These are phyloP conservation scores for Trichophyton simii DNA, from an alignment of 2,329 filamentous ascomycete genomes.

Conservation along the genomic window DNA sequence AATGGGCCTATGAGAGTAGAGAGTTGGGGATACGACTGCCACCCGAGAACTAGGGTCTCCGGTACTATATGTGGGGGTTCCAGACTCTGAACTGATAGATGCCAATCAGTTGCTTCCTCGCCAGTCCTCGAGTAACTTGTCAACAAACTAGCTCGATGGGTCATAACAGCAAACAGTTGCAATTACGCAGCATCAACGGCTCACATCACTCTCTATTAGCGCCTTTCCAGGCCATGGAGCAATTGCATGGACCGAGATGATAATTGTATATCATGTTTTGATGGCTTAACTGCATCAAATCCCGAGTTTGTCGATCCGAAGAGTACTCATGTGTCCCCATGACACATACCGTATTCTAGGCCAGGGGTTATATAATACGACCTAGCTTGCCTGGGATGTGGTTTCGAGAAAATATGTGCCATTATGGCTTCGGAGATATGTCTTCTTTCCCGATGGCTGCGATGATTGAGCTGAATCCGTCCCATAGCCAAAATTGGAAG, in stretches of 20 bases:
- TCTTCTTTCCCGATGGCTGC: not conserved
- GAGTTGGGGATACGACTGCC: not conserved
- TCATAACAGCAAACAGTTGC: not conserved
- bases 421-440: not conserved
- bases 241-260: not conserved
- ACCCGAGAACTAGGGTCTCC: not conserved
- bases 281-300: not conserved
- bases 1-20: not conserved
- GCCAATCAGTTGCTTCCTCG: not conserved
- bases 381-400: not conserved
- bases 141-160: not conserved
- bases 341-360: not conserved
- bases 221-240: not conserved
- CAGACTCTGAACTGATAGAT: not conserved
- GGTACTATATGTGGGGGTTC: not conserved
- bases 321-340: not conserved
- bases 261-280: not conserved
- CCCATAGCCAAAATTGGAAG: not conserved
- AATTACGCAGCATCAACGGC: not conserved
- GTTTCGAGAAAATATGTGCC: not conserved
- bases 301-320: not conserved
- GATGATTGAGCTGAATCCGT: not conserved
- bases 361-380: not conserved
- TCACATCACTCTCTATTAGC: not conserved
- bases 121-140: not conserved